Evolutionary conservation across 2,329 filamentous ascomycete genomes (phyloP), one percentile per base, ranked within the genome.

Genomic region (Colletotrichum lupini): DNA sequence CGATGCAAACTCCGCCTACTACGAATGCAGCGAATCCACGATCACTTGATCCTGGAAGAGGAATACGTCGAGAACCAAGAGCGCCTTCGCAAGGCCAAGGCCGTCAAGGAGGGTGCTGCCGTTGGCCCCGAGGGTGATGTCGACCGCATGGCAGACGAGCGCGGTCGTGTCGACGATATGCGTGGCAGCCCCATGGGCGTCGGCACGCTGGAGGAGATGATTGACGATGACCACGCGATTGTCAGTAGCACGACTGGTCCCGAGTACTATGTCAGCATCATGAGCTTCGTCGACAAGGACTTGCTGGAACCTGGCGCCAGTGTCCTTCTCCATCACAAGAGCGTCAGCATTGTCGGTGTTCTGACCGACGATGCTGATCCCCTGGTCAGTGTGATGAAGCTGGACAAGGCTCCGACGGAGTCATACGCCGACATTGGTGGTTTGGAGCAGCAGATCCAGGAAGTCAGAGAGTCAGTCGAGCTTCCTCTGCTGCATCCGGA

Each of bases 41-140:
- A 99, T 82, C 97, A 99, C 81, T 89, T 99, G 74, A 88, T 99
- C 75, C 91, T 99, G 35, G 97, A 99, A 83, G 97, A 99, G 82
- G 97, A 99, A 85, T 99, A 98, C 77, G 97, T 99, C 75, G 96
- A 98, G 88, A 99, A 99, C 83, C 97, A 99, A 85, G 97, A 99
- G 85, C 94, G 95, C 58, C 88, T 98, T 79, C 92, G 97, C 79
- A 98, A 98, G 84, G 93, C 95, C 76, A 98, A 98, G 89, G 90
- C 92, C 1, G 93, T 91, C 68, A 93, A 94, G 81, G 92, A 93
- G 77, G 92, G 90, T 68, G 89, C 87, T 30, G 91, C 90, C 53
- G 87, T 89, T 35, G 94, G 95, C 76, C 86, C 91, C 72, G 95
- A 97, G 78, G 91, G 93, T 56, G 87, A 92, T 72, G 81, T 83